These are phyloP conservation scores for Pseudoneurospora amorphoporcata DNA, from an alignment of 495 filamentous ascomycete genomes.

Conservation along the genomic window DNA sequence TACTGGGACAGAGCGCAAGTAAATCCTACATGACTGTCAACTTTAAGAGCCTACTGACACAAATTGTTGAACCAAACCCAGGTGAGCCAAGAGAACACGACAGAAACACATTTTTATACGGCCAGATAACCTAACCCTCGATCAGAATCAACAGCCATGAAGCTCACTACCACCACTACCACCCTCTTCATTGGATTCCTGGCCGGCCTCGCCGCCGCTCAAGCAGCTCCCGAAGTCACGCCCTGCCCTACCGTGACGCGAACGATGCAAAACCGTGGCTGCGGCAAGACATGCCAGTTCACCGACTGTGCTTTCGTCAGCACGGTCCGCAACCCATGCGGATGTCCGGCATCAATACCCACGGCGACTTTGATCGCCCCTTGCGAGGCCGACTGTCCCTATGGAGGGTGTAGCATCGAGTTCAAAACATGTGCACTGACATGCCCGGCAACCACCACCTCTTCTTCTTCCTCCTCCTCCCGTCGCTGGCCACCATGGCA, in stretches of 20 bases:
- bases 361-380: slow-evolving; percentile 22
- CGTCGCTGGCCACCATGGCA: slow-evolving; percentile 1
- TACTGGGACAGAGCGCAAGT: not conserved
- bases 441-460: slow-evolving; percentile 11
- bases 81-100: not conserved
- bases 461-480: slow-evolving; percentile 3
- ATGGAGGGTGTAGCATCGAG: slow-evolving; percentile 21
- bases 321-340: slow-evolving; percentile 20
- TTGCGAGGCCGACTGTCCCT: slow-evolving; percentile 22
- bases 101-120: not conserved
- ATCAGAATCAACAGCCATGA: slow-evolving; percentile 7
- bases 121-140: not conserved
- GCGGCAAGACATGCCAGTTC: slow-evolving; percentile 16
- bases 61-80: not conserved
- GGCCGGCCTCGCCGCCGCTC: slow-evolving; percentile 11
- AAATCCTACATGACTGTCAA: not conserved
- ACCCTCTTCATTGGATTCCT: slow-evolving; percentile 11
- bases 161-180: slow-evolving; percentile 6
- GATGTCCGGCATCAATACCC: slow-evolving; percentile 18
- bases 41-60: not conserved
- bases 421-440: slow-evolving; percentile 14
- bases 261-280: slow-evolving; percentile 16
- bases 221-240: not conserved
- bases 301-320: slow-evolving; percentile 16
- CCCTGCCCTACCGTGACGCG: slow-evolving; percentile 21